phyloP scores from a whole-genome alignment of 2,329 filamentous ascomycete species.

The Phialophora verrucosa region DNA sequence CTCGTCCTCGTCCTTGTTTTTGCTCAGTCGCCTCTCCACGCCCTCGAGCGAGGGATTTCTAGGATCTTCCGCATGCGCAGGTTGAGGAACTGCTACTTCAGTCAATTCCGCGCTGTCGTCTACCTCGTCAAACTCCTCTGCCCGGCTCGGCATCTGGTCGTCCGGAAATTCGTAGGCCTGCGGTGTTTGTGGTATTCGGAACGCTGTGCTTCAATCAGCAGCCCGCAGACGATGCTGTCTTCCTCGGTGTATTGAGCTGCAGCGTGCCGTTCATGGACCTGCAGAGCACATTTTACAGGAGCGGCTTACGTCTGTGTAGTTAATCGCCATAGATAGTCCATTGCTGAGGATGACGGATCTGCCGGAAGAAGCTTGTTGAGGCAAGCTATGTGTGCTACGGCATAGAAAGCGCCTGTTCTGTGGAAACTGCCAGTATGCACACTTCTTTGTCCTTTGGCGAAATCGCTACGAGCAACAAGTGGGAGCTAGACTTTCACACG shows the following conservation, averaged over 20 bases:
- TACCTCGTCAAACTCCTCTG: neutral
- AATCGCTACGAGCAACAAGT: neutral
- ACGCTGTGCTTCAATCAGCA: neutral
- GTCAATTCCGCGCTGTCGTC: conserved; percentile 20
- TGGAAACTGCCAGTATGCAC: neutral
- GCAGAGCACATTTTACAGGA: neutral
- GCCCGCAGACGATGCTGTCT: neutral
- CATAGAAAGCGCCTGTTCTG: neutral
- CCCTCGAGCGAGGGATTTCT: conserved; percentile 19
- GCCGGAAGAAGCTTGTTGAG: neutral
- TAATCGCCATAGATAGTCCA: neutral
- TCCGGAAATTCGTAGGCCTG: conserved; percentile 4
- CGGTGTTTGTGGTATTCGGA: neutral
- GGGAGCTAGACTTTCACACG: neutral
- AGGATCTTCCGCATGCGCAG: conserved; percentile 14
- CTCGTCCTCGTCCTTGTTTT: neutral
- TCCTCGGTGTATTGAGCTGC: neutral
- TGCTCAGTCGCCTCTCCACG: conserved; percentile 20
- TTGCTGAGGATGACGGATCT: neutral
- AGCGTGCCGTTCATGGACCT: neutral
- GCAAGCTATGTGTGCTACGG: neutral
- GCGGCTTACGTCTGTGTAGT: neutral
- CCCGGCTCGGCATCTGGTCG: neutral
- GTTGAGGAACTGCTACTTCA: conserved; percentile 19
- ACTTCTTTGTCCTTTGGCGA: neutral